These are phyloP conservation scores for Globisporangium nodosum DNA, from an alignment of 352 stramenopile genomes.

Conservation along the genomic window DNA sequence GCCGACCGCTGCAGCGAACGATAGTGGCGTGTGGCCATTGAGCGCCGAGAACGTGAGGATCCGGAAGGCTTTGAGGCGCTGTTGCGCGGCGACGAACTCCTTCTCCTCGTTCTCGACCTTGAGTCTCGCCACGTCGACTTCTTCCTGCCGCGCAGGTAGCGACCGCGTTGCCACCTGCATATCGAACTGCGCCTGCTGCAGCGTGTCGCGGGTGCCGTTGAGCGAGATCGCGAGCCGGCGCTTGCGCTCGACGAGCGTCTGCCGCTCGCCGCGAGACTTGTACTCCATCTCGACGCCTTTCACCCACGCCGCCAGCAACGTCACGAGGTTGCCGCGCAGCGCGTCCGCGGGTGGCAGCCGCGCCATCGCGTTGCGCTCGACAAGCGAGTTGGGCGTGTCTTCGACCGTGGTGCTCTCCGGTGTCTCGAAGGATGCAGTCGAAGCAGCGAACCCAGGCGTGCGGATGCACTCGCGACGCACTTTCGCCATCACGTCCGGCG, in stretches of 20 bases:
- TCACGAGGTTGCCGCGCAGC: constrained; percentile 40
- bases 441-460: constrained; percentile 32
- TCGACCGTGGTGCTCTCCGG: neutral
- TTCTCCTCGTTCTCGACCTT: constrained; percentile 24
- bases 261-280: constrained; percentile 44
- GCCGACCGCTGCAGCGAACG: constrained; percentile 55
- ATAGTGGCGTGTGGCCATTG: constrained; percentile 67
- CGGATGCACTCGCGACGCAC: constrained; percentile 66
- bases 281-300: constrained; percentile 76
- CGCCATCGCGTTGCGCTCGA: constrained; percentile 10
- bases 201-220: constrained; percentile 21
- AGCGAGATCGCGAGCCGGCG: constrained; percentile 39
- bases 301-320: constrained; percentile 59
- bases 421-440: constrained; percentile 21
- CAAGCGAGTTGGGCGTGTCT: constrained; percentile 3
- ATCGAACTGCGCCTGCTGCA: constrained; percentile 42
- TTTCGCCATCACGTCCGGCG: constrained; percentile 71
- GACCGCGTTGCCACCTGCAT: constrained; percentile 60
- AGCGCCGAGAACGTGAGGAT: constrained; percentile 48
- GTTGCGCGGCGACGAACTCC: constrained; percentile 35
- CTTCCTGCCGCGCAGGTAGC: constrained; percentile 55
- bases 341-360: constrained; percentile 28
- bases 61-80: constrained; percentile 41
- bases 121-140: constrained; percentile 34
- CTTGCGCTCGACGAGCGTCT: constrained; percentile 51